Conservation (phyloP, 2,329 filamentous ascomycete species). For the Leptographium procerum region DNA sequence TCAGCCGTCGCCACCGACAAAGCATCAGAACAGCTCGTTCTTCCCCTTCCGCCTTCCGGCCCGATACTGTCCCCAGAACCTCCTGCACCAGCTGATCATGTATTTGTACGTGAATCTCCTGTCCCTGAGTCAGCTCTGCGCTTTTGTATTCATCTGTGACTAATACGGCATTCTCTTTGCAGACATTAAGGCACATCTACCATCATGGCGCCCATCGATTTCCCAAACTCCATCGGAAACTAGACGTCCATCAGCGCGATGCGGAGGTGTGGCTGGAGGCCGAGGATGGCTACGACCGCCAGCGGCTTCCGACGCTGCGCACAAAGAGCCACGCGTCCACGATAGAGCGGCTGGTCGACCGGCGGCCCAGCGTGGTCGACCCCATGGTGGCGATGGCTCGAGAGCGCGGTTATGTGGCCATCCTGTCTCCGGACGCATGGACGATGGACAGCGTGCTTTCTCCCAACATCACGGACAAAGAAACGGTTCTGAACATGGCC, state of each 20-base stretch:
- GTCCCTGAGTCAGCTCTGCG: not conserved
- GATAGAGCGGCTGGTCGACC: slow-evolving; percentile 74
- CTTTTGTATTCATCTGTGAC: not conserved
- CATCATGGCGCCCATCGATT: slow-evolving; percentile 79
- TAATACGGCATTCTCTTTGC: slow-evolving; percentile 11
- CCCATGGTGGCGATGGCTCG: slow-evolving; percentile 64
- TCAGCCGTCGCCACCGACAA: slow-evolving; percentile 19
- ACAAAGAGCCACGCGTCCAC: slow-evolving; percentile 53
- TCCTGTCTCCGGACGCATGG: slow-evolving; percentile 68
- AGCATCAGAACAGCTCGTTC: slow-evolving; percentile 28
- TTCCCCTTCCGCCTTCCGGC: slow-evolving; percentile 29
- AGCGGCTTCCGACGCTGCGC: slow-evolving; percentile 40
- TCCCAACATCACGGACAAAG: slow-evolving; percentile 76
- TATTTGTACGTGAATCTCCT: slow-evolving; percentile 31
- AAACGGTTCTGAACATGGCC: slow-evolving; percentile 73
- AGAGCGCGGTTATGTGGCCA: slow-evolving; percentile 53
- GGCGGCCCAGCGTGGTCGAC: slow-evolving; percentile 66
- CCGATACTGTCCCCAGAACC: slow-evolving; percentile 31
- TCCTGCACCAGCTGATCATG: slow-evolving; percentile 40
- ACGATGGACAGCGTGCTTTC: slow-evolving; percentile 64
- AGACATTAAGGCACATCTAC: slow-evolving; percentile 75
- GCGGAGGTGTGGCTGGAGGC: slow-evolving; percentile 51
- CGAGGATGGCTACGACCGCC: slow-evolving; percentile 43
- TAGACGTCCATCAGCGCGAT: slow-evolving; percentile 53
- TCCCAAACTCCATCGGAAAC: slow-evolving; percentile 63